Evolutionary conservation across 768 basidiomycete species (phyloP), one percentile per base, ranked within the genome.

Genomic region (Mycena pura): DNA sequence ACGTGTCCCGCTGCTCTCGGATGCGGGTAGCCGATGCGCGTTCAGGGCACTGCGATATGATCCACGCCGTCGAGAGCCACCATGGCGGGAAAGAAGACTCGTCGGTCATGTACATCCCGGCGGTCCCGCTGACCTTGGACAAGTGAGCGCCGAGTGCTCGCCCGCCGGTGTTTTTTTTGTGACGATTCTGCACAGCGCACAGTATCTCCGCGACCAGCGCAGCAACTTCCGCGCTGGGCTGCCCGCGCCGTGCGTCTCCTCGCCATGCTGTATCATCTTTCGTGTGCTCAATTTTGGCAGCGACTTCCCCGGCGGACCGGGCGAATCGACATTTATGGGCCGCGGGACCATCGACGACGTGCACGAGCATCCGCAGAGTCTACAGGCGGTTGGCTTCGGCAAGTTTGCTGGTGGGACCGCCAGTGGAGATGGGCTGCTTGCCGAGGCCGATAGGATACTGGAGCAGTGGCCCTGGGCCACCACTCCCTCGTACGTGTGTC

Each of bases 41-140:
- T 3, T 39, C 43, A 84, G 82, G 83, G 82, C 83, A 83, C 57
- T 84, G 83, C 41, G 86, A 87, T 63, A 72, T 76, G 10, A 77
- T 86, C 11, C 86, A 87, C 67, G 80, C 84, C 4, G 86, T 87
- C 8, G 86, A 87, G 66, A 56, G 62, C 4, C 72, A 76, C 24
- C 85, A 87, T 66, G 52, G 65, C 15, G 85, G 86, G 1, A 67
- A 61, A 14, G 70, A 73, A 11, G 84, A 86, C 65, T 86, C 84
- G 0, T 84, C 84, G 0, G 84, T 86, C 8, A 51, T 86, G 46
- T 86, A 86, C 49, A 86, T 85, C 36, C 85, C 84, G 9, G 82
- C 84, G 11, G 81, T 78, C 0, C 84, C 84, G 1, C 67, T 86
- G 22, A 85, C 84, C 0, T 8, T 79, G 25, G 71, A 80, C 62